Conservation (phyloP, 2,329 filamentous ascomycete genomes). For the Beauveria brongniartii region DNA sequence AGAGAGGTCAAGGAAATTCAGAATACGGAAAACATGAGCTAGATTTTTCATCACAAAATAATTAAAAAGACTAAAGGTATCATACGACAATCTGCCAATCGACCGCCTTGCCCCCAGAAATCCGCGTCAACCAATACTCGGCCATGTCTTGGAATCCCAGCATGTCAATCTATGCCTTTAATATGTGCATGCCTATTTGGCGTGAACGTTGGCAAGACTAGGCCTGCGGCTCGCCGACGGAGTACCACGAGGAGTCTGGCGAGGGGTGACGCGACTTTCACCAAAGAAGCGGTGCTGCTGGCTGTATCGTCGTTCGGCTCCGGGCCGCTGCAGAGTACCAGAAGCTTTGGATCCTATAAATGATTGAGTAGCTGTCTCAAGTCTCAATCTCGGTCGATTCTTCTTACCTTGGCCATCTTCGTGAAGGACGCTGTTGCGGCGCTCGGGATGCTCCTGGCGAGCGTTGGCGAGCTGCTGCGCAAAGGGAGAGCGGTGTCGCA, state of each 20-base stretch:
- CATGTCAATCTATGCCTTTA: no score
- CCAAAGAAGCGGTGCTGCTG: slow-evolving; percentile 34
- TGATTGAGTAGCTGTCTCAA: slow-evolving; percentile 13
- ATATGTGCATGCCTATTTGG: not conserved
- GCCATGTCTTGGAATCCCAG: not conserved
- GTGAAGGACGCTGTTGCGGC: slow-evolving; percentile 20
- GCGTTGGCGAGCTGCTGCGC: slow-evolving; percentile 51
- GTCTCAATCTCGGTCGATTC: not conserved
- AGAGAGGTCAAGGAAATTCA: not conserved
- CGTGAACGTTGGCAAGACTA: slow-evolving; percentile 16
- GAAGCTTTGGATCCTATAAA: slow-evolving; percentile 18
- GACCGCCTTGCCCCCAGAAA: not conserved
- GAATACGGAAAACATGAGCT: not conserved
- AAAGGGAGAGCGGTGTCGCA: slow-evolving; percentile 55
- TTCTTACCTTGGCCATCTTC: slow-evolving; percentile 13
- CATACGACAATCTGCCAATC: not conserved
- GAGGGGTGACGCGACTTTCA: slow-evolving; percentile 32
- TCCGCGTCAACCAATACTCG: not conserved
- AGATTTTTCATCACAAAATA: not conserved
- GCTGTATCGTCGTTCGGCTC: slow-evolving; percentile 24
- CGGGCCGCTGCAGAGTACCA: slow-evolving; percentile 14
- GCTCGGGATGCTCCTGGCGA: slow-evolving; percentile 24
- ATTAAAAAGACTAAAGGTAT: not conserved
- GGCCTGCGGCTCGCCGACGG: slow-evolving; percentile 28
- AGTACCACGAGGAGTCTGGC: slow-evolving; percentile 28